phyloP scores from a whole-genome alignment of 2,329 filamentous ascomycete genomes.

The Chrysosporium keratinophilum region DNA sequence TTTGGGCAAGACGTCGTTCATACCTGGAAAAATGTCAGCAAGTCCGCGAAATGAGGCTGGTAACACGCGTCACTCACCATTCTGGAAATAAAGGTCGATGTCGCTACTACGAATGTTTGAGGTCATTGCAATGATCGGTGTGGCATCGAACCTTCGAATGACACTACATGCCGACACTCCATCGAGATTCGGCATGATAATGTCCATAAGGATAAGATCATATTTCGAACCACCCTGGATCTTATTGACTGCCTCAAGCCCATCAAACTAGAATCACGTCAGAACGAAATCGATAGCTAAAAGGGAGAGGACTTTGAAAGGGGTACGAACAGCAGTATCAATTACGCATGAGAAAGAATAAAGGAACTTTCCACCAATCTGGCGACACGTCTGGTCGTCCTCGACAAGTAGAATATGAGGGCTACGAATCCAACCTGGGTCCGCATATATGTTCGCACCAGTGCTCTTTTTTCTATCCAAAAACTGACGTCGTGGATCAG shows the following conservation, averaged over 20 bases:
- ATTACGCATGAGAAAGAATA: slow-evolving; percentile 55
- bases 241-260: slow-evolving; percentile 82
- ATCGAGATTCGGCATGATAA: slow-evolving; percentile 95
- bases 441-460: slow-evolving; percentile 47
- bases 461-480: slow-evolving; percentile 43
- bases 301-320: not conserved
- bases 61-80: slow-evolving; percentile 53
- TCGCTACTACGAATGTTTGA: slow-evolving; percentile 96
- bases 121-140: slow-evolving; percentile 95
- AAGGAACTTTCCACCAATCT: slow-evolving; percentile 57
- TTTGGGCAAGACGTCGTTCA: slow-evolving; percentile 96
- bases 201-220: slow-evolving; percentile 73
- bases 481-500: slow-evolving; percentile 39
- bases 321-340: slow-evolving; percentile 50
- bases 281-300: slow-evolving; percentile 2
- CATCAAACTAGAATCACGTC: slow-evolving; percentile 55
- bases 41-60: not conserved
- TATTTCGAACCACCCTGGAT: slow-evolving; percentile 58
- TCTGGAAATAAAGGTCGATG: slow-evolving; percentile 92
- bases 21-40: slow-evolving; percentile 48
- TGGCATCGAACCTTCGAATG: slow-evolving; percentile 74
- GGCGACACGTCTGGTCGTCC: slow-evolving; percentile 57
- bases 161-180: slow-evolving; percentile 90
- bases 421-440: slow-evolving; percentile 54
- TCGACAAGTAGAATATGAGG: slow-evolving; percentile 87